Evolutionary conservation across 129 eudicot species (phyloP), one percentile per base, ranked within the genome.

Genomic region (Helichrysum umbraculigerum): DNA sequence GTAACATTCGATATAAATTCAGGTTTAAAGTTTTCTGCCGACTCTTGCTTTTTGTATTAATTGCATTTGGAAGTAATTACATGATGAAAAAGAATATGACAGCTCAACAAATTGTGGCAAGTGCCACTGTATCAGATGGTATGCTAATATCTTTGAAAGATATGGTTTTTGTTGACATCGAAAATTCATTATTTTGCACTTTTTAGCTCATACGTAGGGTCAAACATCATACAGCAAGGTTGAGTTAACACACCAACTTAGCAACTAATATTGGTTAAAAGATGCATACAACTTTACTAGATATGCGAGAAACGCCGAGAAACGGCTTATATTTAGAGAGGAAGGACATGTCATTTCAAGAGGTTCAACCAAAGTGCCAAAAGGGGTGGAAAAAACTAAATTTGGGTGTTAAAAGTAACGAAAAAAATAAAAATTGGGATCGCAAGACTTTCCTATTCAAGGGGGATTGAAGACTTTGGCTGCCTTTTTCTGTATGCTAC

Each of bases 141-240:
- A 60, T 35, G 68, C 12, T 22, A 33, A 44, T 78, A 65, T 44
- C 33, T 35, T 79, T 21, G 2, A 25, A 73, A 30, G 63, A 72
- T 65, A 66, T 54, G 56, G 52, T 56, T 74, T 73, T 73, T 57
- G 74, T 73, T 19, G 52, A 63, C 56, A 56, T 79, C 56, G 63
- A 65, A 56, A 79, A 73, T 66, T 30, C 61, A 30, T 19, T 66
- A 52, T 62, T 39, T 66, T 28, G 70, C 74, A 73, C 83, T 30
- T 79, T 79, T 54, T 39, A 15, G 79, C 29, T 56, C 6, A 20
- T n/a, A 63, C 71, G 22, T 16, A 20, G 35, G 28, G 3, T 5
- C 68, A 78, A 78, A 70, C 35, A 21, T 61, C 71, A 69, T 33
- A 21, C 28, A 47, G 3, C 76, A 28, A 69, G 25, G 71, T 70